phyloP scores from a whole-genome alignment of 164 flowering plant species.

The Kalanchoe fedtschenkoi region DNA sequence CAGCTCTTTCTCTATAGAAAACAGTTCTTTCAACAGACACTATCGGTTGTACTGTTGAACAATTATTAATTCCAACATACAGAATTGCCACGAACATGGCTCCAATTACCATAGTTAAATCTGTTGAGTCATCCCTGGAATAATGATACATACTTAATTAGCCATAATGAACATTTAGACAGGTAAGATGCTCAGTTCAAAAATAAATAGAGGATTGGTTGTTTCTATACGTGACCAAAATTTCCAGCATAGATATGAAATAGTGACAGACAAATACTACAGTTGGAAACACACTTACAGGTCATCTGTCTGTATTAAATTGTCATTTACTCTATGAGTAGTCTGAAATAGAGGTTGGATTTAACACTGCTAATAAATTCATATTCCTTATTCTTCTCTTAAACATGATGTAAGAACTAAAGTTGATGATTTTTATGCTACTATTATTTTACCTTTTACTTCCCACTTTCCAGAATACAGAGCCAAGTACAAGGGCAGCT shows the following conservation, averaged over 20 bases:
- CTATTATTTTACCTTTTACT: constrained; percentile 31
- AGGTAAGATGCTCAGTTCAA: too few relatives aligned
- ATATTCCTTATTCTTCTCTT: too few relatives aligned
- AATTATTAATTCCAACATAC: constrained; percentile 43
- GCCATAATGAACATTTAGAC: not conserved
- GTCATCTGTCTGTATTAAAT: too few relatives aligned
- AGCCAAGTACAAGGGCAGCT: constrained; percentile 38
- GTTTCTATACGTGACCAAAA: too few relatives aligned
- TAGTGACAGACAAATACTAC: not conserved
- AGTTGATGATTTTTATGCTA: too few relatives aligned
- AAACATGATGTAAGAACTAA: too few relatives aligned
- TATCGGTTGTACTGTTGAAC: constrained; percentile 35
- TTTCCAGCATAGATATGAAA: not conserved
- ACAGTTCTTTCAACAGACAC: constrained; percentile 53
- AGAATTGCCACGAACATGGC: constrained; percentile 38
- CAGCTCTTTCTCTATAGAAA: constrained; percentile 59
- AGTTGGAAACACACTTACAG: constrained; percentile 15
- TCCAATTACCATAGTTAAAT: constrained; percentile 41
- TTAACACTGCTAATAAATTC: too few relatives aligned
- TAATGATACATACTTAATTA: not conserved
- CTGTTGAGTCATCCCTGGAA: constrained; percentile 5
- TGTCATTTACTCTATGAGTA: too few relatives aligned
- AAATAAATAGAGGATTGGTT: too few relatives aligned
- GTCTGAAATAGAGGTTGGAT: too few relatives aligned
- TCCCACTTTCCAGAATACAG: constrained; percentile 48